These are phyloP conservation scores for Amanita fuliginea DNA, from an alignment of 768 basidiomycete species.

Conservation along the genomic window DNA sequence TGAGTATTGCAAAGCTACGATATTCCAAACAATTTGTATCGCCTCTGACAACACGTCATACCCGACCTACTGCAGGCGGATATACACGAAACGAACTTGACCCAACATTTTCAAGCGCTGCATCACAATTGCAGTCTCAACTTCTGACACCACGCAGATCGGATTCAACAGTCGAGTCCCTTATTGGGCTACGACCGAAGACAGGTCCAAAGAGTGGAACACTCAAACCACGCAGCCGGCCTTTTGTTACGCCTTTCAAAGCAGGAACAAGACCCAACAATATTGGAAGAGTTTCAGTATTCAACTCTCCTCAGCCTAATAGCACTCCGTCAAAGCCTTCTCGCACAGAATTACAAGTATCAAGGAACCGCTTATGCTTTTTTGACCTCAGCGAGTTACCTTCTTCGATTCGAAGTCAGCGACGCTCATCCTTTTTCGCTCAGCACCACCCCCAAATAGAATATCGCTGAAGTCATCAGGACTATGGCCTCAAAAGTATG, in stretches of 20 bases:
- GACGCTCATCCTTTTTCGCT: background rate
- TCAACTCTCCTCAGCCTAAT: slow-evolving; percentile 9
- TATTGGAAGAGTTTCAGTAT: slow-evolving; percentile 21
- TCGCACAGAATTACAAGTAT: slow-evolving; percentile 8
- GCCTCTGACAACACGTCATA: slow-evolving; percentile 20
- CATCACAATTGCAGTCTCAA: background rate
- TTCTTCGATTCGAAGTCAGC: background rate
- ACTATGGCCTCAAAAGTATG: slow-evolving; percentile 37
- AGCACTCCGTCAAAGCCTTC: slow-evolving; percentile 3
- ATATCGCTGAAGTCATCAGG: slow-evolving; percentile 37
- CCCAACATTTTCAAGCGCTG: background rate
- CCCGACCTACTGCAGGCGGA: background rate
- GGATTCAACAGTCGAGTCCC: background rate
- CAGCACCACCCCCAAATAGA: slow-evolving; percentile 19
- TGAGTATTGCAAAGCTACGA: background rate
- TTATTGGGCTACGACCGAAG: background rate
- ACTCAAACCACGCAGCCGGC: slow-evolving; percentile 20
- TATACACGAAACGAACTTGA: background rate
- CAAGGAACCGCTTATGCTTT: slow-evolving; percentile 12
- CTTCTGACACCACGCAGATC: background rate
- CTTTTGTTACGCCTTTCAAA: slow-evolving; percentile 61
- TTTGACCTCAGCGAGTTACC: slow-evolving; percentile 35
- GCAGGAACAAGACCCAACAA: slow-evolving; percentile 34
- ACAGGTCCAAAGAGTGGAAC: background rate
- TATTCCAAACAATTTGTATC: slow-evolving; percentile 34